Conservation (phyloP, 2,329 filamentous ascomycete species). For the Fusarium sulawesiense region DNA sequence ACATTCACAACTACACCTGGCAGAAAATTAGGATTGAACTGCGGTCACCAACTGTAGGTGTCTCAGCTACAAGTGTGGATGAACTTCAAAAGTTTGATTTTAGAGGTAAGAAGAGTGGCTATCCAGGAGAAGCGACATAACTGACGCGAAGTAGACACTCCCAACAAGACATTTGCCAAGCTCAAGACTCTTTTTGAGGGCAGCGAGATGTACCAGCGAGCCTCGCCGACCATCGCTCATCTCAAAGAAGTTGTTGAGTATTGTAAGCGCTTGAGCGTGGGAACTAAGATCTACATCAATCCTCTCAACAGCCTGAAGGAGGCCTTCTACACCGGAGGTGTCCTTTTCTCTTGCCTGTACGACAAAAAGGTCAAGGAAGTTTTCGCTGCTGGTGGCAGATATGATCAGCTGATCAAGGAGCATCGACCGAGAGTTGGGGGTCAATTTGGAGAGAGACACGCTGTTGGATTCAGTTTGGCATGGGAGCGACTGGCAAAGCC, state of each 20-base stretch:
- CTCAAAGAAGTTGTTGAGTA: constrained; percentile 83
- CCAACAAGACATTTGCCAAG: constrained; percentile 67
- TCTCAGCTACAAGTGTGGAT: constrained; percentile 90
- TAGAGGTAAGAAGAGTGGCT: constrained; percentile 64
- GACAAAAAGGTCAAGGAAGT: constrained; percentile 87
- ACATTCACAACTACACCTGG: constrained; percentile 84
- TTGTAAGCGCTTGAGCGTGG: constrained; percentile 78
- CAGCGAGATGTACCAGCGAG: constrained; percentile 76
- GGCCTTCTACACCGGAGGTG: constrained; percentile 85
- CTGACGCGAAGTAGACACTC: constrained; percentile 58
- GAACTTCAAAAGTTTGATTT: constrained; percentile 94
- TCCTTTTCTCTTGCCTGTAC: constrained; percentile 91
- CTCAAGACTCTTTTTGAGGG: constrained; percentile 71
- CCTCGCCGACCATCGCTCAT: constrained; percentile 81
- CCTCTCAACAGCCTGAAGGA: constrained; percentile 91
- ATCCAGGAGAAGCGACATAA: neutral
- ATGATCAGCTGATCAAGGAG: constrained; percentile 88
- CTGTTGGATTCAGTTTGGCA: constrained; percentile 90
- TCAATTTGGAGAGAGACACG: constrained; percentile 75
- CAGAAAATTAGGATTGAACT: constrained; percentile 85
- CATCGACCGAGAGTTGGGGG: constrained; percentile 77
- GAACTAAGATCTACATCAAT: constrained; percentile 83
- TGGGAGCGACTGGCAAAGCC: constrained; percentile 85
- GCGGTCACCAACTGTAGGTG: constrained; percentile 80
- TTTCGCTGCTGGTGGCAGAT: constrained; percentile 92